phyloP scores from a whole-genome alignment of 1,284 basidiomycete species.

The Rhodotorula sp. region DNA sequence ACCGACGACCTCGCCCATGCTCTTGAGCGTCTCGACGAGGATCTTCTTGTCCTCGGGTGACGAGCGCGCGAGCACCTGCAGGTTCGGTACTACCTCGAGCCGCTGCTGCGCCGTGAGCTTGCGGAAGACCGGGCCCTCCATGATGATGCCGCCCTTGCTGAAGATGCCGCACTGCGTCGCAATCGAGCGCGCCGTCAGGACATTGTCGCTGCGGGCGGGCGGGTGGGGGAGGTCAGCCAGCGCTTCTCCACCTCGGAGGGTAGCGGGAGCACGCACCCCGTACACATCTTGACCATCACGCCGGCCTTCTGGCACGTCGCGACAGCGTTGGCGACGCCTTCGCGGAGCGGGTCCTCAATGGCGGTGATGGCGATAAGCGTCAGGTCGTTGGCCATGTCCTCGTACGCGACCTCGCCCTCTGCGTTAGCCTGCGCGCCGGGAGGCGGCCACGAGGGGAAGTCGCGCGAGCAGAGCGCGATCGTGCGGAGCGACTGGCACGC shows the following conservation, averaged over 20 bases:
- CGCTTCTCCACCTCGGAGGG: too few relatives aligned
- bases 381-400: constrained; percentile 69
- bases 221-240: too few relatives aligned
- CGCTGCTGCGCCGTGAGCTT: constrained; percentile 56
- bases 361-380: constrained; percentile 85
- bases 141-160: constrained; percentile 86
- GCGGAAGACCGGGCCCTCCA: constrained; percentile 84
- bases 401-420: constrained; percentile 64
- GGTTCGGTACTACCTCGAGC: constrained; percentile 58
- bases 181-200: constrained; percentile 80
- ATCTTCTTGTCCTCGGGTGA: constrained; percentile 96
- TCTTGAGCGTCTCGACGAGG: constrained; percentile 83
- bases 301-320: constrained; percentile 82
- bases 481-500: constrained; percentile 93
- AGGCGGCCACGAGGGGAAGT: constrained; percentile 86
- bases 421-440: constrained; percentile 54
- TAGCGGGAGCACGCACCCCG: constrained; percentile 55
- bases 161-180: constrained; percentile 94
- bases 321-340: constrained; percentile 86
- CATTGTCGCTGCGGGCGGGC: constrained; percentile 66
- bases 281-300: constrained; percentile 98
- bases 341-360: constrained; percentile 93
- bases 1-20: constrained; percentile 86
- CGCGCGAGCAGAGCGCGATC: constrained; percentile 88
- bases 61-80: constrained; percentile 79